phyloP scores from a whole-genome alignment of 106 monocot species.

The Chionographis japonica region DNA sequence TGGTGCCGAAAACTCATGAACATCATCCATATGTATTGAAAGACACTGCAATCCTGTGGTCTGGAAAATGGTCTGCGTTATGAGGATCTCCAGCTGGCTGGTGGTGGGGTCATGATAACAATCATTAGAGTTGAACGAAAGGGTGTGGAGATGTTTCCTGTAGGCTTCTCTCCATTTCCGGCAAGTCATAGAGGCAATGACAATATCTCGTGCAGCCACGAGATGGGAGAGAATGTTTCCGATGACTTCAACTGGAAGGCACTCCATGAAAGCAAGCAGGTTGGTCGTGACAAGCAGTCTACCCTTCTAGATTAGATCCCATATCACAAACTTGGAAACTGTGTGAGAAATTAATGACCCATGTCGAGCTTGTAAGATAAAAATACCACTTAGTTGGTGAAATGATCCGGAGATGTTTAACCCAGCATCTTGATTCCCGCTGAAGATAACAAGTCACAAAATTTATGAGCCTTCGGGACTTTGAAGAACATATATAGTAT shows the following conservation, averaged over 20 bases:
- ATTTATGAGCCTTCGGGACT: no score
- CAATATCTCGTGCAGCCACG: conserved; percentile 59
- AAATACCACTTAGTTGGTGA: no score
- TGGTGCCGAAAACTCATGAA: conserved; percentile 80
- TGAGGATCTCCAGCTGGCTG: conserved; percentile 79
- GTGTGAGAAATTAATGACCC: no score
- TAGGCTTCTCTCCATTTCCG: conserved; percentile 83
- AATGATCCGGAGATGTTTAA: no score
- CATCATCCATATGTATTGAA: conserved; percentile 71
- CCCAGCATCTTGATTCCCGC: no score
- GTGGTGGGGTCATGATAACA: conserved; percentile 65
- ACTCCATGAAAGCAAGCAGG: conserved; percentile 45
- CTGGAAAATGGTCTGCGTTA: conserved; percentile 95
- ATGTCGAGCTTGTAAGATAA: no score
- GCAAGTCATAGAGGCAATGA: conserved; percentile 85
- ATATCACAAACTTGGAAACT: background rate
- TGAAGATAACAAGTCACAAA: no score
- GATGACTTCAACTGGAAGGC: conserved; percentile 85
- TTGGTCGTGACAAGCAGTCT: background rate
- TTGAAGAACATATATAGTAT: no score
- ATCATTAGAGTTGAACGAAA: conserved; percentile 66
- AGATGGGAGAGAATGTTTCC: conserved; percentile 94
- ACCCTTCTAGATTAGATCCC: conserved; percentile 3
- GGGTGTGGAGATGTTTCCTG: conserved; percentile 68
- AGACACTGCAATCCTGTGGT: conserved; percentile 71